Percentiles rank a stretch among this genome's conserved stretches.
phyloP scores from a whole-genome alignment of 2,329 filamentous ascomycete genomes.

The Colletotrichum chrysophilum region DNA sequence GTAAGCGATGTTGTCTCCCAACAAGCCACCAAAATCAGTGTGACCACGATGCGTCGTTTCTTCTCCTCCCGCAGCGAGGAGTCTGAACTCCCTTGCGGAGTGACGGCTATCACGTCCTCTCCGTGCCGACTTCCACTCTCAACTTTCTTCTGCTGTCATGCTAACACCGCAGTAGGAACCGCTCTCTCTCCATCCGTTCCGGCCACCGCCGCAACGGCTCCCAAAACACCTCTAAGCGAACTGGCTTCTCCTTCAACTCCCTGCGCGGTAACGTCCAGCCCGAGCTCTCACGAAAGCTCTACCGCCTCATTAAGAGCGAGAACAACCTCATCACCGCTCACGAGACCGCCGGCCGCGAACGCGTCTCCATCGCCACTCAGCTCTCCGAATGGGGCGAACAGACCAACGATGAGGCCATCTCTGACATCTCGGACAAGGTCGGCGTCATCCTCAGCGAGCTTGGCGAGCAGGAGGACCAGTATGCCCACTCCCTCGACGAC shows the following conservation, averaged over 20 bases:
- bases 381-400: constrained; percentile 96
- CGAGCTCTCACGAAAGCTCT: constrained; percentile 87
- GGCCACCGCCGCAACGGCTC: constrained; percentile 53
- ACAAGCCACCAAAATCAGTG: background rate
- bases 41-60: constrained; percentile 1
- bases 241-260: constrained; percentile 79
- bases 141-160: background rate
- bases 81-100: background rate
- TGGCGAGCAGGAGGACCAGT: constrained; percentile 90
- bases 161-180: constrained; percentile 59
- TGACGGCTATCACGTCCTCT: background rate
- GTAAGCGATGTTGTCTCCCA: constrained; percentile 2
- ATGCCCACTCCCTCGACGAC: constrained; percentile 87
- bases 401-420: constrained; percentile 84
- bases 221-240: constrained; percentile 38
- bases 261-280: constrained; percentile 86
- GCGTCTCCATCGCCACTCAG: constrained; percentile 83
- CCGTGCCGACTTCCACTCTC: background rate
- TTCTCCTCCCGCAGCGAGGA: constrained; percentile 12
- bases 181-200: constrained; percentile 76
- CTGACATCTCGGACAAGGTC: constrained; percentile 93
- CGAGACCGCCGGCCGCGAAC: constrained; percentile 84
- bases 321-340: constrained; percentile 87
- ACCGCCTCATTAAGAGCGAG: constrained; percentile 91
- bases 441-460: constrained; percentile 92